Evolutionary conservation across 495 filamentous ascomycete species (phyloP).

Genomic region (Sabuloglossum arenarium): DNA sequence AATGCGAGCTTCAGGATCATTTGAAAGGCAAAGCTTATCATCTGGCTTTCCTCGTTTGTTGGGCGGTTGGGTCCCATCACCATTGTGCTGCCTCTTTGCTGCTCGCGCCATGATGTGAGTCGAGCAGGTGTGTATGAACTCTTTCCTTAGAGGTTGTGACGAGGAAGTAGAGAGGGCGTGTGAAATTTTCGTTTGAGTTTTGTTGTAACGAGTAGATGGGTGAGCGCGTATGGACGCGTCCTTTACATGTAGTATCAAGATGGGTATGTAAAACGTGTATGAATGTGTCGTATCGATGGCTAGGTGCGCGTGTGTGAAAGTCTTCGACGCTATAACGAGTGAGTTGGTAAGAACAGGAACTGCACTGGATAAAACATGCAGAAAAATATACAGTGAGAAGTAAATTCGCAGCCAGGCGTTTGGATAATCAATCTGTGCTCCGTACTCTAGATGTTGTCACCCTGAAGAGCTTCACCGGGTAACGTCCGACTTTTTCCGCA

Average conservation of each 20-base stretch:
- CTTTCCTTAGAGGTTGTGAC: too few relatives aligned
- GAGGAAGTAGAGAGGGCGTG: too few relatives aligned
- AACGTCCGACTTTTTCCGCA: neutral
- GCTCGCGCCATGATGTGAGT: neutral
- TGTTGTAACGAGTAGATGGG: too few relatives aligned
- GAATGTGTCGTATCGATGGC: neutral
- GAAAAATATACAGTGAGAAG: neutral
- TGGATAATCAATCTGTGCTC: neutral
- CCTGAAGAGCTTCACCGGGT: too few relatives aligned
- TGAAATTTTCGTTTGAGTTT: too few relatives aligned
- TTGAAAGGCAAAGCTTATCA: neutral
- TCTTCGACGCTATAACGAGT: neutral
- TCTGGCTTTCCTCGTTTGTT: neutral
- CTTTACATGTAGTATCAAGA: too few relatives aligned
- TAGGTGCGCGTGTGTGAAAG: too few relatives aligned
- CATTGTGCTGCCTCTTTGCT: neutral
- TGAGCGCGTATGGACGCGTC: too few relatives aligned
- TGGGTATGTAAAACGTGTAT: too few relatives aligned
- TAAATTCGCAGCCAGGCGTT: neutral
- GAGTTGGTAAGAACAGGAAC: neutral
- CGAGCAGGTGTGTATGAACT: too few relatives aligned
- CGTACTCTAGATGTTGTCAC: neutral
- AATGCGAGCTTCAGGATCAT: neutral
- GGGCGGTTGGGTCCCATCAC: neutral
- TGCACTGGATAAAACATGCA: neutral